Base-by-base conservation (phyloP, 2,329 filamentous ascomycete genomes). In the Penicillium brevicompactum region DNA sequence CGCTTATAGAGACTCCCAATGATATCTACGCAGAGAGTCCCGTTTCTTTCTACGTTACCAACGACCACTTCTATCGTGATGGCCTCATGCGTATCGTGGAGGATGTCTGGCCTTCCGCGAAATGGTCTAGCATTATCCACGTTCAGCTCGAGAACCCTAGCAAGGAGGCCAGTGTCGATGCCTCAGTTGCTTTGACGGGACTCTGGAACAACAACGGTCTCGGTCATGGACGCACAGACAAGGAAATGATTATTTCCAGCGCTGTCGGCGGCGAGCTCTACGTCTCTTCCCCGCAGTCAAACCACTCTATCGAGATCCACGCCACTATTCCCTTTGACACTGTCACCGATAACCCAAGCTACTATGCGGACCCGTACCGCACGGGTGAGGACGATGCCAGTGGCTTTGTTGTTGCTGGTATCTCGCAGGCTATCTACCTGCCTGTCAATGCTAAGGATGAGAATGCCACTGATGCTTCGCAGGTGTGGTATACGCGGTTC, bases 161-260 rank as follows among this genome's bases (percentile, higher is more conserved):
- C 11, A 56, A 51, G 0, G 62, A 74, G 7, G 66, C 74, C 0
- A 61, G 66, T 0, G 59, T 70, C 0, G 76, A 72, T 8, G 81
- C 76, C 0, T 70, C 69, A 0, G 67, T 83, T 0, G 82, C 78
- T 0, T 61, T 82, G 3, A 61, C 67, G 0, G 72, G 72, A 0
- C 60, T 86, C 8, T 77, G 81, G 55, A 84, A 81, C 59, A 80
- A 80, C 60, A 87, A 87, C 52, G 85, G 84, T 1, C 64, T 87
- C 0, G 81, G 78, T 0, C 82, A 79, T 51, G 82, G 82, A 1
- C 64, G 66, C 11, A 68, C 73, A 0, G 54, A 67, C 0, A 62
- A 68, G 0, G 72, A 76, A 34, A 40, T 76, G 6, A 54, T 74
- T 7, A 60, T 76, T 45, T 55, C 60, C 1, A 78, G 79, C 58